A percentile compares a stretch with the other conserved stretches of the same genome.
Evolutionary conservation across 2,329 filamentous ascomycete genomes (phyloP).

Genomic region (Simplicillium sp.): DNA sequence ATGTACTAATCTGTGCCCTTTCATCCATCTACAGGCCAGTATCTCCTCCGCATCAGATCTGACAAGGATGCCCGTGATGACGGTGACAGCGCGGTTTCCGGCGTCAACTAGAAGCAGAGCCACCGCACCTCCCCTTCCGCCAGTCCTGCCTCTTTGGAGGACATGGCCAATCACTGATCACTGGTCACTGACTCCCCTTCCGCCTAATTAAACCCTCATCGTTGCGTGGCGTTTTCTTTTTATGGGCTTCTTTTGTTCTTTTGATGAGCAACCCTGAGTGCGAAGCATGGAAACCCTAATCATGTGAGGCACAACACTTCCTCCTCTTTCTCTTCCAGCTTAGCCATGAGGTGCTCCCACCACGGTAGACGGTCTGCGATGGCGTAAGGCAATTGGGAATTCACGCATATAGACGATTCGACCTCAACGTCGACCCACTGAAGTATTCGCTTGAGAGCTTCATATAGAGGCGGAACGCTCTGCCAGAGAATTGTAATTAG

Average conservation of each 20-base stretch:
- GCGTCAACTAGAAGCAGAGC: slow-evolving; percentile 4
- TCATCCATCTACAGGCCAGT: slow-evolving; percentile 19
- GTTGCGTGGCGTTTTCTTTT: background rate
- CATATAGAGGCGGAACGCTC: slow-evolving; percentile 29
- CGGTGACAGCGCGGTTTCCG: slow-evolving; percentile 27
- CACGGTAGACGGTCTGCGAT: slow-evolving; percentile 22
- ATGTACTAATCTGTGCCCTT: too few relatives aligned
- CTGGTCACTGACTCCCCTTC: too few relatives aligned
- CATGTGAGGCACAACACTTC: slow-evolving; percentile 29
- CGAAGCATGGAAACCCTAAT: slow-evolving; percentile 2
- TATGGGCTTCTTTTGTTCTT: background rate
- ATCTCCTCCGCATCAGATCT: slow-evolving; percentile 22
- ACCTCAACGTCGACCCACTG: slow-evolving; percentile 22
- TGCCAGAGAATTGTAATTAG: slow-evolving; percentile 9
- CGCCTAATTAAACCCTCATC: background rate
- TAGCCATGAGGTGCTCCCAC: slow-evolving; percentile 29
- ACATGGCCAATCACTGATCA: too few relatives aligned
- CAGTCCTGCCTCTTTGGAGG: too few relatives aligned
- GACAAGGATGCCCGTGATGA: slow-evolving; percentile 21
- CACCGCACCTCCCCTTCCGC: background rate
- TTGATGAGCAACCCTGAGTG: slow-evolving; percentile 8
- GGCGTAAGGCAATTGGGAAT: slow-evolving; percentile 9
- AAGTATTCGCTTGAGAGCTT: slow-evolving; percentile 22
- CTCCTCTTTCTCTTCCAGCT: slow-evolving; percentile 18
- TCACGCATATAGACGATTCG: slow-evolving; percentile 7